Base-by-base conservation (phyloP, 768 basidiomycete species). In the Boletus sensibilis region DNA sequence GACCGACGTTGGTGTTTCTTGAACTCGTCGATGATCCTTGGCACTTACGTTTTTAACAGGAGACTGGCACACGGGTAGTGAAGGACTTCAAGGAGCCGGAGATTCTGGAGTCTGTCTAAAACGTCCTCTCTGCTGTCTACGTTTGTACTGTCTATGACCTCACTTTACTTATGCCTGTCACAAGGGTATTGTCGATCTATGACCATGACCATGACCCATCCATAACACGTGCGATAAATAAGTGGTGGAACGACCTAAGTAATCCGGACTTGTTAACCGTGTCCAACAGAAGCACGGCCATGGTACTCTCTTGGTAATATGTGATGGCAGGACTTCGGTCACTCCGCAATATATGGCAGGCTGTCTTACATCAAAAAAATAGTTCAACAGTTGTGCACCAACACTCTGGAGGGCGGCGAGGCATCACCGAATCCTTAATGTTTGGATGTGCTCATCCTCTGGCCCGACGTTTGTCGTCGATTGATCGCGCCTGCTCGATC, bases 41-140 rank as follows among this genome's bases (percentile, higher is more conserved):
- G 34, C 25, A 18, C 67, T 59, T 45, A 57, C 44, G 51, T 52
- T 40, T 49, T 39, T 27, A 60, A 50, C 69, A 96, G 90, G 94
- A 96, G 82, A 94, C 93, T 46, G 96, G 96, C 64, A 90, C 92
- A 64, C 88, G 91, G 75, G 88, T 96, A 52, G 90, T 82, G 56
- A 94, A 91, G 81, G 94, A 96, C 73, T 98, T 95, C 83, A 94
- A 96, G 83, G 95, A 98, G 84, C 95, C 95, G 43, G 92, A 94
- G 78, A 83, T 94, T 66, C 84, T 92, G 54, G 90, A 90, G 71
- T 87, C 92, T 64, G 96, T 98, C 58, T 98, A 86, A 87, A 78
- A 70, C 66, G 65, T 52, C 57, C 50, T 67, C 61, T 71, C 67
- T 63, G 64, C 64, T 66, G 66, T 68, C 68, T 60, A 68, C 66